Evolutionary conservation across 1,284 basidiomycete species (phyloP), one percentile per base, ranked within the genome.

Genomic region (Phylloboletellus chloephorus): DNA sequence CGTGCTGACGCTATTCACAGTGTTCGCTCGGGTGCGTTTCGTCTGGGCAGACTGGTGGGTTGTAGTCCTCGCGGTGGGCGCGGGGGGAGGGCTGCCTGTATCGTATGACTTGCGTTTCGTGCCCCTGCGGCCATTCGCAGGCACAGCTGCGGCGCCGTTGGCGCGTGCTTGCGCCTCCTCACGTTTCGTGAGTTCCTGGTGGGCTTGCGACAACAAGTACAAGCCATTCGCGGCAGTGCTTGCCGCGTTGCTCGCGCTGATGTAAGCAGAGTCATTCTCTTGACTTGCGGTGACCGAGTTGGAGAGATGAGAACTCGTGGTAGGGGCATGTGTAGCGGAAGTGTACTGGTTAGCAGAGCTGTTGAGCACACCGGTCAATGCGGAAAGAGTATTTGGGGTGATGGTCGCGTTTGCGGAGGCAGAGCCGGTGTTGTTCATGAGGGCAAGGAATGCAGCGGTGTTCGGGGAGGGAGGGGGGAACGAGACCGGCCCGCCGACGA

Each of bases 111-210:
- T 86, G 52, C 83, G 76, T 64, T 86, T 87, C 7, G 76, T 69
- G 2, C 74, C 74, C 24, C 82, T 73, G 50, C 78, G 79, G 28
- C 56, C 59, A 45, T 63, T 66, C 5, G 39, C 41, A 36, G 58
- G 48, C 31, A 59, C 42, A 4, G 46, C 24, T 23, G 37, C 46
- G 11, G 50, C 43, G 39, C 56, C 60, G 34, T 63, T 64, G 15
- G 72, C 74, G 43, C 74, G 72, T 43, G 74, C 72, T 52, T 80
- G 77, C 0, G 78, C 76, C 60, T 89, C 87, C 58, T 95, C 92
- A 17, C 90, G 82, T 70, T 95, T 95, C n/a, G 89, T 88, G 43
- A 96, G 78, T 71, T 96, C 92, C 60, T 95, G 90, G 58, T 95
- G 92, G 16, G 92, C 92, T 63, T 96, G 91, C 6, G 83, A 88